Evolutionary conservation across 2,329 filamentous ascomycete species (phyloP).

Genomic region (Trichoderma sp.): DNA sequence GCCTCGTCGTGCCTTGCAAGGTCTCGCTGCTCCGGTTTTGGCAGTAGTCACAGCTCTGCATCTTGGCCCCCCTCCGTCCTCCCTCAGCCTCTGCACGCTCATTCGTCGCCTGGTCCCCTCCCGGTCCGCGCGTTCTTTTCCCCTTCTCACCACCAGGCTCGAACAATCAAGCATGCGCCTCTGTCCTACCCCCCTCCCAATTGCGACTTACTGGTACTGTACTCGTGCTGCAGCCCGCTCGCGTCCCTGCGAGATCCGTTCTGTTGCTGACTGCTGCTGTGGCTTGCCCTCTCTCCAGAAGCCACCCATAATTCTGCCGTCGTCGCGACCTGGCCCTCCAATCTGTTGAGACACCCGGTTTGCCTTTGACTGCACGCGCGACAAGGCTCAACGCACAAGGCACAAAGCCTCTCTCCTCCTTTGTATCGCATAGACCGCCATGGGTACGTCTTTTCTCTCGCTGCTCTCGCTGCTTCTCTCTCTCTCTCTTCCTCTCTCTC

Average conservation of each 20-base stretch:
- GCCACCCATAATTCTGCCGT: slow-evolving; percentile 26
- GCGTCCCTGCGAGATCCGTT: slow-evolving; percentile 33
- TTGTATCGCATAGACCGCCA: slow-evolving; percentile 25
- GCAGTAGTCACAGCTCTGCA: slow-evolving; percentile 23
- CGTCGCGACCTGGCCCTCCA: slow-evolving; percentile 27
- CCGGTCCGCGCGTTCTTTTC: slow-evolving; percentile 24
- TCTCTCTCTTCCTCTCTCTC: slow-evolving; percentile 20
- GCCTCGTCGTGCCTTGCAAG: neutral
- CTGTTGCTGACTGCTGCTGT: slow-evolving; percentile 31
- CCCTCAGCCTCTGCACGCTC: slow-evolving; percentile 20
- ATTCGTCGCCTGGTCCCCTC: slow-evolving; percentile 23
- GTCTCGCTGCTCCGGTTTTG: neutral
- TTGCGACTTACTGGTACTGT: slow-evolving; percentile 28
- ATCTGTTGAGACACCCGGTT: slow-evolving; percentile 29
- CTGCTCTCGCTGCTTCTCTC: neutral
- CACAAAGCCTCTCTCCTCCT: slow-evolving; percentile 22
- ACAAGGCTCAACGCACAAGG: slow-evolving; percentile 22
- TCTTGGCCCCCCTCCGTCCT: slow-evolving; percentile 19
- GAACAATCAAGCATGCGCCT: slow-evolving; percentile 21
- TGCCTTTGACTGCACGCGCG: slow-evolving; percentile 22
- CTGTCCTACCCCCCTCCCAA: slow-evolving; percentile 24
- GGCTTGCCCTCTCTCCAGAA: slow-evolving; percentile 29
- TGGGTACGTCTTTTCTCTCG: slow-evolving; percentile 24
- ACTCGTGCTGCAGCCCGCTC: slow-evolving; percentile 27
- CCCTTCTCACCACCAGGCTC: slow-evolving; percentile 21